These are phyloP conservation scores for Pseudocercospora ulei DNA, from an alignment of 2,329 filamentous ascomycete species.

Conservation along the genomic window DNA sequence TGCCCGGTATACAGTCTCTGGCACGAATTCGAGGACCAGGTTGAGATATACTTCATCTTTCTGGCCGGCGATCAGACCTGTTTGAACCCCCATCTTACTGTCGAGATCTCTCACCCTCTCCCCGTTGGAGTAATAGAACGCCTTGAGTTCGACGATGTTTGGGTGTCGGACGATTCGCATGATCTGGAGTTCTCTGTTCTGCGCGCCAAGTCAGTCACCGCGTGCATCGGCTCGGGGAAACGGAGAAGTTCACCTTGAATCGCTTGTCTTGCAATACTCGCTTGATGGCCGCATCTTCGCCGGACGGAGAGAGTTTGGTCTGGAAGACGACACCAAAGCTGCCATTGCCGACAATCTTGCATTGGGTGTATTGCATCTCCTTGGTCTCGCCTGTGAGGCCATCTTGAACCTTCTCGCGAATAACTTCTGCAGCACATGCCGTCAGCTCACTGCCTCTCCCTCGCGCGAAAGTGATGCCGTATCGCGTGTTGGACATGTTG, in stretches of 20 bases:
- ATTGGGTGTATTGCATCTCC: slow-evolving; percentile 96
- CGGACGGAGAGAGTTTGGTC: slow-evolving; percentile 94
- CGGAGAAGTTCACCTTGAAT: slow-evolving; percentile 65
- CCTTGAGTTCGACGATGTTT: slow-evolving; percentile 97
- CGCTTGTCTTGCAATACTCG: slow-evolving; percentile 97
- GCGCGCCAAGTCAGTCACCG: slow-evolving; percentile 29
- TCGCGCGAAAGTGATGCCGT: slow-evolving; percentile 1
- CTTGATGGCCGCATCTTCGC: slow-evolving; percentile 98
- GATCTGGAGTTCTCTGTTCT: slow-evolving; percentile 99
- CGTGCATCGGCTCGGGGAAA: background rate
- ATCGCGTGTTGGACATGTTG: slow-evolving; percentile 23
- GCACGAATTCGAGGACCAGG: slow-evolving; percentile 93
- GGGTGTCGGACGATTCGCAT: slow-evolving; percentile 99
- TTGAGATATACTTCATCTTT: slow-evolving; percentile 98
- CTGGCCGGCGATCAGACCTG: slow-evolving; percentile 35
- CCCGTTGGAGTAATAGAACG: slow-evolving; percentile 98
- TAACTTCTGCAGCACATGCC: slow-evolving; percentile 61
- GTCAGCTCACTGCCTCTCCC: slow-evolving; percentile 32
- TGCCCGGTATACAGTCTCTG: slow-evolving; percentile 94
- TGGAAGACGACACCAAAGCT: slow-evolving; percentile 99
- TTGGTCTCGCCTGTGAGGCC: slow-evolving; percentile 91
- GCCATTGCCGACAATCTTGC: slow-evolving; percentile 98
- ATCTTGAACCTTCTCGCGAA: slow-evolving; percentile 98
- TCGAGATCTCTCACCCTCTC: slow-evolving; percentile 60
- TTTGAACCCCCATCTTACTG: slow-evolving; percentile 33